A percentile compares a stretch with the other conserved stretches of the same genome.
Evolutionary conservation across 2,329 filamentous ascomycete species (phyloP).

Genomic region (Ustulina deusta): DNA sequence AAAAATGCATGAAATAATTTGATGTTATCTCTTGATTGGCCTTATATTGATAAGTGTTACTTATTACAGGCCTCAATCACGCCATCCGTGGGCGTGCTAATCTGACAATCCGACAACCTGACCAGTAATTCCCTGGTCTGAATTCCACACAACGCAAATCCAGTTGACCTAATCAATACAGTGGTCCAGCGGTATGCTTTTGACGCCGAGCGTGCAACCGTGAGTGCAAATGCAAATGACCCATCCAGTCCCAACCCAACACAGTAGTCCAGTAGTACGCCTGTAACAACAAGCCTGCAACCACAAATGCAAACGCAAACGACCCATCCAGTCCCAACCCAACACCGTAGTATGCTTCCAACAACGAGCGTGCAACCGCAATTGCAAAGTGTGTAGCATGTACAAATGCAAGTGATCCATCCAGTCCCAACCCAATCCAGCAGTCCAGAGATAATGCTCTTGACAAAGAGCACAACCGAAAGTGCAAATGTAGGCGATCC

Average conservation of each 20-base stretch:
- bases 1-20: not conserved
- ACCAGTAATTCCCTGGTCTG: too few species aligned
- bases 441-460: too few species aligned
- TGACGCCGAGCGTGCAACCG: too few species aligned
- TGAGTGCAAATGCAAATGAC: not conserved
- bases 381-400: constrained; percentile 16
- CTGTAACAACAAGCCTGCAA: too few species aligned
- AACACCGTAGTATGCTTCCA: too few species aligned
- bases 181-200: too few species aligned
- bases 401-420: not conserved
- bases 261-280: not conserved
- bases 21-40: not conserved
- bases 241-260: not conserved
- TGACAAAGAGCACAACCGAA: too few species aligned
- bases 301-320: not conserved
- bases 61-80: not conserved
- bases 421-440: not conserved
- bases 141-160: too few species aligned
- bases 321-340: not conserved
- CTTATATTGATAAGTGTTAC: not conserved
- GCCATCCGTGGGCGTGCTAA: too few species aligned
- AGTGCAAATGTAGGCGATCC: not conserved
- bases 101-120: too few species aligned
- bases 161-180: too few species aligned
- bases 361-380: too few species aligned